Percentiles rank a stretch among this genome's conserved stretches.
phyloP scores from a whole-genome alignment of 1,139 yeast genomes.

The Yamadazyma triangularis region DNA sequence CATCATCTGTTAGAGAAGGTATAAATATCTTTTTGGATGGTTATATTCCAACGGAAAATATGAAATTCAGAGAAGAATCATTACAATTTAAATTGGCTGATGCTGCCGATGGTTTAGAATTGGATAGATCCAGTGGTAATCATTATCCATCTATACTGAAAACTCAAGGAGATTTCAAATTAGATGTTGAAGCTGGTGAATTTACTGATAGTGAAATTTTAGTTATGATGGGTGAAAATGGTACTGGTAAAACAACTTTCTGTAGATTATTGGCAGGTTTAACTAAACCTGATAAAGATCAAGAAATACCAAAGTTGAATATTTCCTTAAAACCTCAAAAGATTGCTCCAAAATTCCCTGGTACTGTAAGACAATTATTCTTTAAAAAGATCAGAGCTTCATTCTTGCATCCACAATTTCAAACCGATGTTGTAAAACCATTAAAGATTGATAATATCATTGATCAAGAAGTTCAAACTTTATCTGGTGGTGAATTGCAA shows the following conservation, averaged over 20 bases:
- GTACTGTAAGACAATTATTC: slow-evolving; percentile 96
- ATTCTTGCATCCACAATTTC: slow-evolving; percentile 95
- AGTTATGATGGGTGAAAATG: slow-evolving; percentile 99
- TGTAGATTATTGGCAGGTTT: slow-evolving; percentile 94
- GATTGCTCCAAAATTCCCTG: slow-evolving; percentile 97
- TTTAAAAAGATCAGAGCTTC: slow-evolving; percentile 93
- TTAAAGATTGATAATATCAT: slow-evolving; percentile 87
- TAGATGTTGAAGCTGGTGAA: slow-evolving; percentile 78
- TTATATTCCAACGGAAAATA: slow-evolving; percentile 92
- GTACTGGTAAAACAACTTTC: slow-evolving; percentile 98
- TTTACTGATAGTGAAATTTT: slow-evolving; percentile 94
- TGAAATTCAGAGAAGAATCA: slow-evolving; percentile 94
- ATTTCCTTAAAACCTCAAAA: slow-evolving; percentile 98
- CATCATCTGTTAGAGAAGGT: slow-evolving; percentile 97
- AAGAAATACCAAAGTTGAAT: slow-evolving; percentile 77
- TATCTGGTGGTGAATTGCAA: slow-evolving; percentile 99
- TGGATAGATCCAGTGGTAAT: slow-evolving; percentile 77
- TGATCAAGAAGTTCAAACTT: slow-evolving; percentile 95
- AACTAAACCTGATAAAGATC: slow-evolving; percentile 76
- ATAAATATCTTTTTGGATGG: slow-evolving; percentile 97
- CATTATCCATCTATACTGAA: slow-evolving; percentile 77
- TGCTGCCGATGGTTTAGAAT: slow-evolving; percentile 71
- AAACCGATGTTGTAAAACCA: slow-evolving; percentile 96
- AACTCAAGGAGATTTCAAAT: slow-evolving; percentile 94
- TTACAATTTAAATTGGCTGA: slow-evolving; percentile 93